Evolutionary conservation across 129 eudicot genomes (phyloP).

Genomic region (Dittrichia graveolens): DNA sequence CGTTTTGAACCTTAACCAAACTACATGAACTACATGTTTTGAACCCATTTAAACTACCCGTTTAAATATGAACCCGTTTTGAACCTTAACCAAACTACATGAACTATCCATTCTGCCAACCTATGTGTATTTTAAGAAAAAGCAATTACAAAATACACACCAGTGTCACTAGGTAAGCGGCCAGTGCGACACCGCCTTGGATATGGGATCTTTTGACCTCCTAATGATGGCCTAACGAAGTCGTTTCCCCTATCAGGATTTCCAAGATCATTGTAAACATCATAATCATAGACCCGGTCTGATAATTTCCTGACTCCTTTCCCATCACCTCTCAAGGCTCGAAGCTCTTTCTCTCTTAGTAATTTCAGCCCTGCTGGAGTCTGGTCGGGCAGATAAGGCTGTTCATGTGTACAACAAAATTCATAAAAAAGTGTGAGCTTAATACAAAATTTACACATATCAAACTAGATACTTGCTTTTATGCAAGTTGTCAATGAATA

Average conservation of each 20-base stretch:
- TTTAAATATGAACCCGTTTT: background rate
- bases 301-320: conserved; percentile 75
- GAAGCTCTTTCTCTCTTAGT: conserved; percentile 79
- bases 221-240: conserved; percentile 64
- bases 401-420: conserved; percentile 24
- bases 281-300: conserved; percentile 78
- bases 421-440: conserved; percentile 14
- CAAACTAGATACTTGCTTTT: background rate
- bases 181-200: conserved; percentile 97
- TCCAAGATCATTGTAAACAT: conserved; percentile 83
- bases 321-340: conserved; percentile 81
- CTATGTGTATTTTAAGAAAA: background rate
- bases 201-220: conserved; percentile 72
- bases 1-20: background rate
- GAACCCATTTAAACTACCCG: too few relatives aligned
- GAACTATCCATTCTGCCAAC: too few relatives aligned
- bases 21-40: too few relatives aligned
- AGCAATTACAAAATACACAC: conserved; percentile 29
- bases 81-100: background rate
- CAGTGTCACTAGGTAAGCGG: conserved; percentile 66
- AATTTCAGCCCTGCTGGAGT: conserved; percentile 77
- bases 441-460: background rate
- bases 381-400: conserved; percentile 90
- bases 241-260: conserved; percentile 84
- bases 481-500: conserved; percentile 4